Percentiles rank a stretch among this genome's conserved stretches.
phyloP scores from a whole-genome alignment of 352 stramenopile species.

The Phytopythium oedochilum region DNA sequence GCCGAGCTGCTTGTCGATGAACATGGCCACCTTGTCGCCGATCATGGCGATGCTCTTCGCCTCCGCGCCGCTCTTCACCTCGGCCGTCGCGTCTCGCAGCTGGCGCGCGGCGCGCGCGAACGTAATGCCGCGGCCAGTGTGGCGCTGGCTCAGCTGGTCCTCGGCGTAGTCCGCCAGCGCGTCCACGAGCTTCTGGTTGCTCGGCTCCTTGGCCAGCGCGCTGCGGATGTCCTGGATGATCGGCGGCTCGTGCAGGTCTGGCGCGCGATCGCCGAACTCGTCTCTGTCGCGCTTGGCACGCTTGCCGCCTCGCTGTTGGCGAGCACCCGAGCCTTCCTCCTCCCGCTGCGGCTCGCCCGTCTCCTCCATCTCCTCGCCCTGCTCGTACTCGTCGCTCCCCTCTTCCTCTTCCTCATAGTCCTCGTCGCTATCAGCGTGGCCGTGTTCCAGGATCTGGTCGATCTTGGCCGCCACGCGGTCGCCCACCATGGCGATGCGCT shows the following conservation, averaged over 20 bases:
- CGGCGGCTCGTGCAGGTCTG: slow-evolving; percentile 21
- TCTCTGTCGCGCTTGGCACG: background rate
- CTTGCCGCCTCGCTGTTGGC: slow-evolving; percentile 1
- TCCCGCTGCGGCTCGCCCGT: slow-evolving; percentile 9
- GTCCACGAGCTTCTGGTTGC: slow-evolving; percentile 67
- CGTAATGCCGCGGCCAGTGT: slow-evolving; percentile 58
- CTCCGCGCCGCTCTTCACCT: slow-evolving; percentile 44
- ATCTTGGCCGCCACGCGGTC: slow-evolving; percentile 54
- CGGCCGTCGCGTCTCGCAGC: slow-evolving; percentile 33
- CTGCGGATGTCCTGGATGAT: slow-evolving; percentile 46
- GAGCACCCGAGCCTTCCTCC: background rate
- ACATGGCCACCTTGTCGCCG: slow-evolving; percentile 54
- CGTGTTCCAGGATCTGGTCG: slow-evolving; percentile 67
- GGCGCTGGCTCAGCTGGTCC: slow-evolving; percentile 35
- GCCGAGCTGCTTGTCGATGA: slow-evolving; percentile 42
- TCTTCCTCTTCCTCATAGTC: slow-evolving; percentile 59
- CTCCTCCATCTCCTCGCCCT: slow-evolving; percentile 7
- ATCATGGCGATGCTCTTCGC: slow-evolving; percentile 52
- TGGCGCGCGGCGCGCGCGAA: slow-evolving; percentile 60
- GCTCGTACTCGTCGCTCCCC: slow-evolving; percentile 16
- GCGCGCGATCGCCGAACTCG: slow-evolving; percentile 11
- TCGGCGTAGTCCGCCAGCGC: slow-evolving; percentile 56
- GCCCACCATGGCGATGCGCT: slow-evolving; percentile 56
- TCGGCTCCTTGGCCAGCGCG: slow-evolving; percentile 25
- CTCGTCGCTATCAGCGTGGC: slow-evolving; percentile 60